Base-by-base conservation (phyloP, 768 basidiomycete genomes). In the Trametes meyenii region DNA sequence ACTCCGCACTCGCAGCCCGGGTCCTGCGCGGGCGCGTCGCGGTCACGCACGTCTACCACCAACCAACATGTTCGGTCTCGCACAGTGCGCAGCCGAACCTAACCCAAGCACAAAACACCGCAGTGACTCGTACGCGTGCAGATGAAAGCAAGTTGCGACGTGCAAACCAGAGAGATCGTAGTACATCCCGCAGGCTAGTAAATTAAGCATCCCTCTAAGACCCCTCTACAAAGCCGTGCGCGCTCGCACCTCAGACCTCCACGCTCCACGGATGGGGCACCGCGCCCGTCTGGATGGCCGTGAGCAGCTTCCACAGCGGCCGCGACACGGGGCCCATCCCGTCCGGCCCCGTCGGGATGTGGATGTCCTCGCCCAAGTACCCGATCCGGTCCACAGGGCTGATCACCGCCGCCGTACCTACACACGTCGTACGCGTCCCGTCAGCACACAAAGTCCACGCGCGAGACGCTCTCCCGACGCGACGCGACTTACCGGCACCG, bases 211-310 rank as follows among this genome's bases (percentile, higher is more conserved):
- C 33, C 43, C 33, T 11, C 12, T 21, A n/a, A 5, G 23, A 8
- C 23, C 36, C 50, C 50, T 50, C 38, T 13, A 8, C 8, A 11
- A 14, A 45, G 35, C 21, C 11, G 14, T 21, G 16, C 19, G 4
- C 4, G 29, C 29, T 3, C 29, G 17, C 42, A 26, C n/a, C 24
- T 49, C 24, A 58, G 5, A 81, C 83, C 10, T 80, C 71, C 24
- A 90, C 86, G 70, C 85, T 90, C 94, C 94, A 96, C 29, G 88
- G 85, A 71, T 90, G 90, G 21, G 58, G 29, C 58, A 94, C 86
- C 63, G 76, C 74, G 4, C 94, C 94, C 63, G 85, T 88, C 75
- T 96, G 93, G 56, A 91, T 86, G 5, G 78, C 83, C 10, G 77
- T 75, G 2, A 87, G 78, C 60, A 81, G 74, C 51, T 76, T 76